phyloP scores from a whole-genome alignment of 345 rosid species.

The Crucihimalaya himalaica region DNA sequence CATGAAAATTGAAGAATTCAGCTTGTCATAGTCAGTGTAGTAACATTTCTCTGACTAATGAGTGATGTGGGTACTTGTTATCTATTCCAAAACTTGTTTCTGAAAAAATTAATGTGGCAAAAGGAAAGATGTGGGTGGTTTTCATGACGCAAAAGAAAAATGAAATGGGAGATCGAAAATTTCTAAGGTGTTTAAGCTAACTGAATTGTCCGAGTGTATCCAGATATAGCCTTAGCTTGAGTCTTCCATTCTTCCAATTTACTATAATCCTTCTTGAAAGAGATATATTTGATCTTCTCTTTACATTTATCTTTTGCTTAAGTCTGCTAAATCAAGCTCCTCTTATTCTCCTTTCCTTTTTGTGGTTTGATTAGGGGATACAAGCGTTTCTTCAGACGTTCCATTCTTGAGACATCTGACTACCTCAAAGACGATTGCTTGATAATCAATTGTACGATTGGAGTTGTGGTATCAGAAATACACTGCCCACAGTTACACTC shows the following conservation, averaged over 20 bases:
- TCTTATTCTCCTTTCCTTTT: neutral
- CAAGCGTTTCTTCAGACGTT: constrained; percentile 83
- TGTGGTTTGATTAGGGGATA: constrained; percentile 69
- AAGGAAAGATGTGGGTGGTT: neutral
- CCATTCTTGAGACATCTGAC: constrained; percentile 72
- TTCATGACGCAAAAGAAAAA: neutral
- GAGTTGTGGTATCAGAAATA: constrained; percentile 76
- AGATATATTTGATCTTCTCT: neutral
- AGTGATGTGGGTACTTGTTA: constrained; percentile 1
- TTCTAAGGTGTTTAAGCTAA: neutral
- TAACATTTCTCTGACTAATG: neutral
- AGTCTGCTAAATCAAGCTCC: neutral
- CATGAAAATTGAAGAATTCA: neutral
- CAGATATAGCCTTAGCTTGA: constrained; percentile 6
- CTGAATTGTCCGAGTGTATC: neutral
- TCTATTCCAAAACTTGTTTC: neutral
- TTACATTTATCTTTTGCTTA: neutral
- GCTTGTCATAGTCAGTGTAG: constrained; percentile 6
- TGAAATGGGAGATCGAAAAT: constrained; percentile 1
- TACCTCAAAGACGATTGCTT: constrained; percentile 84
- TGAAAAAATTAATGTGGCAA: constrained; percentile 7
- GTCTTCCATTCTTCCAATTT: neutral
- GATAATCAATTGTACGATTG: constrained; percentile 84
- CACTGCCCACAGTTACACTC: constrained; percentile 66
- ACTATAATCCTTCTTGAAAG: too few species aligned